These are phyloP conservation scores for Komagataella ulmi DNA, from an alignment of 805 yeast species.

Conservation along the genomic window DNA sequence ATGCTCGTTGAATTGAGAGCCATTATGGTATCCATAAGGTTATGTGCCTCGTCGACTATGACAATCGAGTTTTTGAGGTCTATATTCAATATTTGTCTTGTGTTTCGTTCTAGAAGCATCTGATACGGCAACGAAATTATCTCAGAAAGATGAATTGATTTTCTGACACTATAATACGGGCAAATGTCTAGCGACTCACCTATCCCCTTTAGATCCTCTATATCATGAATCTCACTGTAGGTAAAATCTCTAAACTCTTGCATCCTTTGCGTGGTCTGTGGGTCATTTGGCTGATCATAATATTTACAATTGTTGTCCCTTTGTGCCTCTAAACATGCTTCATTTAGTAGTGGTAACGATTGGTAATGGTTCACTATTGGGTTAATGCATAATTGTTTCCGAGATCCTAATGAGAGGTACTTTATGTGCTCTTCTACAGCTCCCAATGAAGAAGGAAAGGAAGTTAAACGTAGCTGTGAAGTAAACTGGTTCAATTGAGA, in stretches of 20 bases:
- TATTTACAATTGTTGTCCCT: constrained; percentile 24
- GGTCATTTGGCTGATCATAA: constrained; percentile 21
- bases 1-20: constrained; percentile 54
- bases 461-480: constrained; percentile 49
- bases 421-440: constrained; percentile 38
- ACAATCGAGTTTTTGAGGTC: constrained; percentile 53
- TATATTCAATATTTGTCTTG: constrained; percentile 48
- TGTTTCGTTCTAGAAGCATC: constrained; percentile 43
- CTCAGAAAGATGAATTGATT: constrained; percentile 46
- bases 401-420: constrained; percentile 64
- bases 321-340: constrained; percentile 67
- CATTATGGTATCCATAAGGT: constrained; percentile 64
- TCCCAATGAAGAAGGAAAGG: constrained; percentile 48
- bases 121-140: constrained; percentile 82
- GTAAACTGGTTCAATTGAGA: constrained; percentile 79
- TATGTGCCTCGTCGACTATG: constrained; percentile 89
- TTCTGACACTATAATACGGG: constrained; percentile 71
- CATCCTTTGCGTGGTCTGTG: constrained; percentile 16
- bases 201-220: constrained; percentile 57
- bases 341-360: constrained; percentile 50
- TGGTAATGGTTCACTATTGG: constrained; percentile 37
- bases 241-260: constrained; percentile 39
- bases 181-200: constrained; percentile 52
- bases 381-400: constrained; percentile 77
- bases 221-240: constrained; percentile 50